Percentiles rank a stretch among this genome's conserved stretches.
These are phyloP conservation scores for Monosporascus sp. DNA, from an alignment of 2,329 filamentous ascomycete genomes.

Conservation along the genomic window DNA sequence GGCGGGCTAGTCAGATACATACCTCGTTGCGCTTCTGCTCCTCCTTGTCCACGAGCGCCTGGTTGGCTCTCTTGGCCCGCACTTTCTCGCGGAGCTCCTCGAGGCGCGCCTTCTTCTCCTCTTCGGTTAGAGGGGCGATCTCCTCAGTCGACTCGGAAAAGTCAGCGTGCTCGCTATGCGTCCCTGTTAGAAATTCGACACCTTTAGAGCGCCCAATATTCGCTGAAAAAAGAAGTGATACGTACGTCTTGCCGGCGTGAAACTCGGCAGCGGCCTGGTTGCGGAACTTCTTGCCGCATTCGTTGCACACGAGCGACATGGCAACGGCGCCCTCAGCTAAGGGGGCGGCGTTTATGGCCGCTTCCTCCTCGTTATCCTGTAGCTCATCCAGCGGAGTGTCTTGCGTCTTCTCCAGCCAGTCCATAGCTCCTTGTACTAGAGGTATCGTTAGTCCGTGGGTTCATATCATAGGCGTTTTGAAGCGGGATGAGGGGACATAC, in stretches of 20 bases:
- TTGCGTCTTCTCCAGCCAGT: slow-evolving; percentile 92
- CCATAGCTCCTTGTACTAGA: slow-evolving; percentile 78
- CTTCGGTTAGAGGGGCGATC: slow-evolving; percentile 83
- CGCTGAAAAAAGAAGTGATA: slow-evolving; percentile 3
- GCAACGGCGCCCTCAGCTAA: slow-evolving; percentile 67
- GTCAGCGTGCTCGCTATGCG: slow-evolving; percentile 69
- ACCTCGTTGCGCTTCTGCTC: slow-evolving; percentile 84
- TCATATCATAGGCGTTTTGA: not conserved
- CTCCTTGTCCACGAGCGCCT: slow-evolving; percentile 69
- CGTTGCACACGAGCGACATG: slow-evolving; percentile 84
- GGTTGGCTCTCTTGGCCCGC: slow-evolving; percentile 64
- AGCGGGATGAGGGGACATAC: slow-evolving; percentile 45
- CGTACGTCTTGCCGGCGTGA: slow-evolving; percentile 80
- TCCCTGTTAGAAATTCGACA: not conserved
- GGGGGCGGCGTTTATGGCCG: slow-evolving; percentile 49
- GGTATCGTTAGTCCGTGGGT: slow-evolving; percentile 8
- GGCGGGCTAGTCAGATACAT: slow-evolving; percentile 8
- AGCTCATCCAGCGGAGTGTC: slow-evolving; percentile 84
- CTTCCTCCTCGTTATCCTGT: slow-evolving; percentile 49
- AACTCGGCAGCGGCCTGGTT: slow-evolving; percentile 78
- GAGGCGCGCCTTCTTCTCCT: slow-evolving; percentile 80
- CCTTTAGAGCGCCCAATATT: no score
- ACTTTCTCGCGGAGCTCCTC: slow-evolving; percentile 69
- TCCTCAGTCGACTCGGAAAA: slow-evolving; percentile 93
- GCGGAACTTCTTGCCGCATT: slow-evolving; percentile 88